Conservation (phyloP, 257 asterid species). For the Nicotiana noctiflora region DNA sequence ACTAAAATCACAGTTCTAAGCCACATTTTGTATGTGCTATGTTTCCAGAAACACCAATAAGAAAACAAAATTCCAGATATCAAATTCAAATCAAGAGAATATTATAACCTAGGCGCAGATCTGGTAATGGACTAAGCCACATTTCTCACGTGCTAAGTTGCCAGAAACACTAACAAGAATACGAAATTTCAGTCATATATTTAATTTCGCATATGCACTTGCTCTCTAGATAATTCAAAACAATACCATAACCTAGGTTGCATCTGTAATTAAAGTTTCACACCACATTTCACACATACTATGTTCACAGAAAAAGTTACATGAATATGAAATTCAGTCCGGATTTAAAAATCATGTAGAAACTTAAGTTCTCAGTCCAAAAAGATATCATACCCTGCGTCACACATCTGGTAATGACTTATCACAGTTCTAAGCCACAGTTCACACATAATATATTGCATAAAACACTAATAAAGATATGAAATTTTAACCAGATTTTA, state of each 20-base stretch:
- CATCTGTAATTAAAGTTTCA: background rate
- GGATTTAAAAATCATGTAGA: background rate
- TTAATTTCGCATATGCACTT: background rate
- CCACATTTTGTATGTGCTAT: background rate
- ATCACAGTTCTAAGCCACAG: background rate
- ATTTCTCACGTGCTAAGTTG: background rate
- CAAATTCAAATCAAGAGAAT: background rate
- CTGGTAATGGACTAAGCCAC: background rate
- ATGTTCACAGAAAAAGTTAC: background rate
- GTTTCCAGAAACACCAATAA: background rate
- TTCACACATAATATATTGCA: background rate
- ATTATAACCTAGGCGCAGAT: background rate
- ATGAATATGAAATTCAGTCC: background rate
- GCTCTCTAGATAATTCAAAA: background rate
- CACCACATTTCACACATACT: background rate
- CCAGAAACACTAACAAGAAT: background rate
- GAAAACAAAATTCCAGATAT: background rate
- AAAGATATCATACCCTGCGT: background rate
- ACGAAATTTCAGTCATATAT: background rate
- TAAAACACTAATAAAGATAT: background rate
- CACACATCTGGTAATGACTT: background rate
- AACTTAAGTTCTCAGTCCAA: conserved; percentile 1
- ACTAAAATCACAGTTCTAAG: background rate
- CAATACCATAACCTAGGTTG: background rate
- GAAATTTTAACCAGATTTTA: background rate